Evolutionary conservation across 805 yeast genomes (phyloP).

Genomic region (Hanseniaspora lindneri): DNA sequence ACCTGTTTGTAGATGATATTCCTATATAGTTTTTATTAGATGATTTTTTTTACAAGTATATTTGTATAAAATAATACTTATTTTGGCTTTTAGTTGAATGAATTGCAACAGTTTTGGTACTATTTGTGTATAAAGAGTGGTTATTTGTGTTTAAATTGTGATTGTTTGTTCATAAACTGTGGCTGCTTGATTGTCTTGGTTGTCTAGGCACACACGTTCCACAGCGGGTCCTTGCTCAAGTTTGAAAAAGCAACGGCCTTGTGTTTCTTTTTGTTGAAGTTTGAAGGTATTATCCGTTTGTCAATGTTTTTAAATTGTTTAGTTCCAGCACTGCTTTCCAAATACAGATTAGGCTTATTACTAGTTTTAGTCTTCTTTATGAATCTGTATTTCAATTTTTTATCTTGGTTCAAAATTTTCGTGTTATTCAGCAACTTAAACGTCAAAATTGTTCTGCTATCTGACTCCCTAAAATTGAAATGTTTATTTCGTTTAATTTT

Average conservation of each 20-base stretch:
- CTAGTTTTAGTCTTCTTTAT: slow-evolving; percentile 1
- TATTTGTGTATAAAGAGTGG: too few relatives aligned
- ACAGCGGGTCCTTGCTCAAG: neutral
- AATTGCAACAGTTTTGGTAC: too few relatives aligned
- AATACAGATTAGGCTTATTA: neutral
- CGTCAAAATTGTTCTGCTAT: slow-evolving; percentile 1
- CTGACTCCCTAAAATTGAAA: slow-evolving; percentile 6
- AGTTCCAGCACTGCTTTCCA: neutral
- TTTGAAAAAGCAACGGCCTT: neutral
- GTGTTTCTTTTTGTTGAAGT: neutral
- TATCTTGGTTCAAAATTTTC: slow-evolving; percentile 6
- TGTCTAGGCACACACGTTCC: neutral
- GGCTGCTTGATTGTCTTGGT: too few relatives aligned
- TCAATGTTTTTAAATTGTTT: neutral
- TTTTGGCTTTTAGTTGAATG: too few relatives aligned
- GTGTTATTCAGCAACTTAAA: slow-evolving; percentile 7
- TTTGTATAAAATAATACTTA: too few relatives aligned
- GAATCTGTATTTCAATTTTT: slow-evolving; percentile 11
- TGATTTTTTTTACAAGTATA: too few relatives aligned
- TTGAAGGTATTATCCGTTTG: neutral
- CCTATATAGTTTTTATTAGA: too few relatives aligned
- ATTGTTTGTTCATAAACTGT: too few relatives aligned
- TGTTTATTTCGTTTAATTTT: slow-evolving; percentile 1
- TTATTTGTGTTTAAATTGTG: too few relatives aligned
- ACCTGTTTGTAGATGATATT: too few relatives aligned